A percentile compares a stretch with the other conserved stretches of the same genome.
phyloP scores from a whole-genome alignment of 495 filamentous ascomycete genomes.

The Tuber calosporum region DNA sequence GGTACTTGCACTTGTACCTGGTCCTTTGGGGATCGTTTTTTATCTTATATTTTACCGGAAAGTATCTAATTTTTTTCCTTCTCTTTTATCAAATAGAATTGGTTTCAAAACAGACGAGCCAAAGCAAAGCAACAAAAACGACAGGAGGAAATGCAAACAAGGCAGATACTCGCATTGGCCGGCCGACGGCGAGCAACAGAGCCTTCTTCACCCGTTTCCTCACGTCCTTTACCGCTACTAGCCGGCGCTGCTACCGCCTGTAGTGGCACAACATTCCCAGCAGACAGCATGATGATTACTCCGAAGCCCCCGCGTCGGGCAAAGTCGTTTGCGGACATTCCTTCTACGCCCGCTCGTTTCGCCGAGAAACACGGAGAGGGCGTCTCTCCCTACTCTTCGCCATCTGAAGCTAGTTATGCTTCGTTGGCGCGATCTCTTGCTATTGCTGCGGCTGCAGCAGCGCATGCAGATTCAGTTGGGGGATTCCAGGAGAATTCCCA shows the following conservation, averaged over 20 bases:
- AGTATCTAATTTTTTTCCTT: conserved; percentile 27
- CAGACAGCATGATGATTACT: conserved; percentile 10
- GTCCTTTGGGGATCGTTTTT: not conserved
- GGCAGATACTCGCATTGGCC: conserved; percentile 41
- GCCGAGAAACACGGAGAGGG: conserved; percentile 21
- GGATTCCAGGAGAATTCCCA: conserved; percentile 26
- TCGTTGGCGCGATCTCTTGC: conserved; percentile 32
- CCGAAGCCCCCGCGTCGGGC: conserved; percentile 25
- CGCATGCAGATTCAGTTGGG: conserved; percentile 29
- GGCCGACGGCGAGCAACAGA: conserved; percentile 37
- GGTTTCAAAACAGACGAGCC: conserved; percentile 84
- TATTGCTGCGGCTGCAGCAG: conserved; percentile 26
- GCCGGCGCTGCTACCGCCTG: conserved; percentile 7
- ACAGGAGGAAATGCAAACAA: conserved; percentile 52
- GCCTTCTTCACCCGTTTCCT: conserved; percentile 32
- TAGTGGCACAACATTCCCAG: conserved; percentile 6
- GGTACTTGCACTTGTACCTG: conserved; percentile 39
- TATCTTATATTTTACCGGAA: conserved; percentile 15
- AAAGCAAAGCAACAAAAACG: conserved; percentile 73
- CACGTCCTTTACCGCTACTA: conserved; percentile 17
- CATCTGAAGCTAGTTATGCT: conserved; percentile 36
- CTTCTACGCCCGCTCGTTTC: conserved; percentile 28
- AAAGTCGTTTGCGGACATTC: conserved; percentile 29
- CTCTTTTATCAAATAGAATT: conserved; percentile 55
- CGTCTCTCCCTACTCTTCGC: conserved; percentile 35